phyloP scores from a whole-genome alignment of 2,329 filamentous ascomycete species.

The Neonectria magnoliae region DNA sequence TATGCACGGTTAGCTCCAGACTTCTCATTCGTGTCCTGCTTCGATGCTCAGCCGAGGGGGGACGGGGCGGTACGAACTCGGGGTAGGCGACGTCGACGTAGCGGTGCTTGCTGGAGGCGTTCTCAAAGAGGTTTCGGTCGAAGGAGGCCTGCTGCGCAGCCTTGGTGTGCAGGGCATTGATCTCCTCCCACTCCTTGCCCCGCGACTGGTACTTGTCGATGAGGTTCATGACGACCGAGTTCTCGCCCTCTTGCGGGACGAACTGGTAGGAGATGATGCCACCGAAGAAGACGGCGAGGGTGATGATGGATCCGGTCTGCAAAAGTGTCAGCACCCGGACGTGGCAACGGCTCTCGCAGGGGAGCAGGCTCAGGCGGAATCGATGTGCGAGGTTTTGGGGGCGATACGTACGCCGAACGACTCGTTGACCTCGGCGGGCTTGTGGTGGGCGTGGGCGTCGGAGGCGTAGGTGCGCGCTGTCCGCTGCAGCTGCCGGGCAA shows the following conservation, averaged over 20 bases:
- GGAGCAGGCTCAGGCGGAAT: background rate
- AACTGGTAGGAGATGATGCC: constrained; percentile 59
- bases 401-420: constrained; percentile 63
- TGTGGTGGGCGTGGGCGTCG: constrained; percentile 60
- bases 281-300: constrained; percentile 56
- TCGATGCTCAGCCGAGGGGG: background rate
- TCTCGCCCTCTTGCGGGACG: constrained; percentile 61
- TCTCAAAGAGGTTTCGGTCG: constrained; percentile 65
- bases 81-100: constrained; percentile 65
- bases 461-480: constrained; percentile 64
- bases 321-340: constrained; percentile 25
- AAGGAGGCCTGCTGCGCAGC: constrained; percentile 65
- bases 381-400: constrained; percentile 33
- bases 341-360: constrained; percentile 11
- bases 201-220: constrained; percentile 59
- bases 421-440: constrained; percentile 61
- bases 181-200: constrained; percentile 60
- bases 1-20: constrained; percentile 34
- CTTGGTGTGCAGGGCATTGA: constrained; percentile 63
- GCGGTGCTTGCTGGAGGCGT: constrained; percentile 54
- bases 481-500: constrained; percentile 51
- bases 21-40: background rate
- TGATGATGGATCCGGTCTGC: constrained; percentile 61
- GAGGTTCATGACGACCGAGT: constrained; percentile 57
- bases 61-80: constrained; percentile 59